Evolutionary conservation across 139 green algal species (phyloP), one percentile per base, ranked within the genome.

Genomic region (Chlorella sp.): DNA sequence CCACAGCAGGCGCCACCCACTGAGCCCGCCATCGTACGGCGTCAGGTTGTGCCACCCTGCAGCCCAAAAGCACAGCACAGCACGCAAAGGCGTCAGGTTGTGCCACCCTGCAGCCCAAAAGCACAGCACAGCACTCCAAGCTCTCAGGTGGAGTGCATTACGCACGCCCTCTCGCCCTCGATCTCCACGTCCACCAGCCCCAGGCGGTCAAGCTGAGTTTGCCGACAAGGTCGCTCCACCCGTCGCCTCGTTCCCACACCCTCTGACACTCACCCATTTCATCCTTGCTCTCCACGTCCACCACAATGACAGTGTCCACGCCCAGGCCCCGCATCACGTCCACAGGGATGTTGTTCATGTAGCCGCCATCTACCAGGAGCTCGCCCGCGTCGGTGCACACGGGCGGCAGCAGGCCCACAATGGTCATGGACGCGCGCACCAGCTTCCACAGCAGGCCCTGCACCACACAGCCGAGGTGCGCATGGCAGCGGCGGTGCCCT

Each of bases 271-370:
- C 70, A 80, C 75, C 64, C 67, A 71, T 64, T 34, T 77, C 74
- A 51, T 91, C 87, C 33, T 88, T 83, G 72, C 91, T 87, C 81
- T 93, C 88, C 55, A 95, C 90, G 74, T 95, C 90, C 74, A 95
- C 81, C 74, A 88, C 83, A 30, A 89, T 77, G 27, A 90, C 83
- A 26, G 78, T 90, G 17, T 88, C 85, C 35, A 92, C 90, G n/a
- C 88, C 85, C 73, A 91, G 42, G 33, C 35, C 30, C 30, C 68
- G 78, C 84, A 94, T 91, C 29, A 91, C 83, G 65, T 90, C 87
- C 61, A 93, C 65, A 35, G 88, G 88, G 24, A 91, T 81, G 73
- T 89, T 89, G 72, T 90, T 87, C 42, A 88, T 73, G 80, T 94
- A 94, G 31, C 88, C 89, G 62, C 89, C 89, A 50, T 94, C 89